Evolutionary conservation across 257 asterid genomes (phyloP).

Genomic region (Haberlea rhodopensis): DNA sequence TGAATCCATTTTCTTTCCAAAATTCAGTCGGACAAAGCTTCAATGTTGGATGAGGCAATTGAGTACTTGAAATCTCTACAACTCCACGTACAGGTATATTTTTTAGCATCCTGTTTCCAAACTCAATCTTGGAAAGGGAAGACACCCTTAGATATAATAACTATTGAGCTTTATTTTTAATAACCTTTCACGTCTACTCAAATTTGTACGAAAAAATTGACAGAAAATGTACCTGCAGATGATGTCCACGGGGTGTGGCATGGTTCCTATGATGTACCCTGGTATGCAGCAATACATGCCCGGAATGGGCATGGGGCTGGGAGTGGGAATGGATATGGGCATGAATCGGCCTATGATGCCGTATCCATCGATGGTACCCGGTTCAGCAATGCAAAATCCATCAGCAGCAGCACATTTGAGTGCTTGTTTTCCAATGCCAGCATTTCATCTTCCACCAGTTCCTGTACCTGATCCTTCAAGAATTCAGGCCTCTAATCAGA

Average conservation of each 20-base stretch:
- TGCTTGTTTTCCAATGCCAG: conserved; percentile 51
- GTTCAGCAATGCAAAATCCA: conserved; percentile 47
- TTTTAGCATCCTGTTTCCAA: background rate
- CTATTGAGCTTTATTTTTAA: background rate
- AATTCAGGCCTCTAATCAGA: conserved; percentile 38
- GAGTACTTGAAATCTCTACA: conserved; percentile 81
- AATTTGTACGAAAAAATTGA: background rate
- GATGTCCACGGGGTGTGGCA: conserved; percentile 81
- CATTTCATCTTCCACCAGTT: conserved; percentile 51
- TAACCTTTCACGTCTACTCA: conserved; percentile 1
- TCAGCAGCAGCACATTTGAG: conserved; percentile 48
- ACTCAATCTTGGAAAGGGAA: background rate
- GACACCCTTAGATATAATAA: background rate
- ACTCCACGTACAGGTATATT: conserved; percentile 72
- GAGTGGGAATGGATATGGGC: conserved; percentile 60
- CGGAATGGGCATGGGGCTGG: conserved; percentile 42
- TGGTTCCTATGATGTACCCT: conserved; percentile 84
- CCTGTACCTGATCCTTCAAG: conserved; percentile 46
- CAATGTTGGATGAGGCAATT: conserved; percentile 85
- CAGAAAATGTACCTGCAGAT: conserved; percentile 42
- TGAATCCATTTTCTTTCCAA: conserved; percentile 10
- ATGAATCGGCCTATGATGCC: conserved; percentile 65
- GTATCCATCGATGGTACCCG: conserved; percentile 51
- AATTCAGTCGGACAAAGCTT: conserved; percentile 77
- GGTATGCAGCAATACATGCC: conserved; percentile 77